Evolutionary conservation across 2,329 filamentous ascomycete species (phyloP).

Genomic region (Aschersonia sp.): DNA sequence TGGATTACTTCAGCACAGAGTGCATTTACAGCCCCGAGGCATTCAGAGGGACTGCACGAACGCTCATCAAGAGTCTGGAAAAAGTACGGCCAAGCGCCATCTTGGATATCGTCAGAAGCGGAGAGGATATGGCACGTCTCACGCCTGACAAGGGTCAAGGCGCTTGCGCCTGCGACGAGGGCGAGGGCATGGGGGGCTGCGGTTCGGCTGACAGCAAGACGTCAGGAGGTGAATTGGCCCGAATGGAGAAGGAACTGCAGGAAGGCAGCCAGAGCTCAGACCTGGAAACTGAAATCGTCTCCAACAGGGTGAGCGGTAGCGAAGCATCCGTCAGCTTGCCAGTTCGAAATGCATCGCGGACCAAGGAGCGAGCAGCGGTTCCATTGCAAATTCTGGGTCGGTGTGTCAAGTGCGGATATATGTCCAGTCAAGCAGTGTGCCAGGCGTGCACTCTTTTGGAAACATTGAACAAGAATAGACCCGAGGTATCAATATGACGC

Average conservation of each 20-base stretch:
- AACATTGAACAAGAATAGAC: conserved; percentile 69
- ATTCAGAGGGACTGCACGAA: conserved; percentile 82
- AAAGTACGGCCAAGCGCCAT: conserved; percentile 88
- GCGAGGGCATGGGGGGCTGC: conserved; percentile 48
- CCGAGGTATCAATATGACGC: conserved; percentile 38
- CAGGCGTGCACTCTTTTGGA: conserved; percentile 88
- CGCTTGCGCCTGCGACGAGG: conserved; percentile 22
- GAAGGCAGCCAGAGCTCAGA: conserved; percentile 7
- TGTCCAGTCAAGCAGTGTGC: conserved; percentile 87
- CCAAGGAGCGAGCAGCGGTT: conserved; percentile 11
- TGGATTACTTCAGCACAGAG: conserved; percentile 97
- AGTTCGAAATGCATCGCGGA: conserved; percentile 13
- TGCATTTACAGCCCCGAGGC: conserved; percentile 98
- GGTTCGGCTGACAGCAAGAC: conserved; percentile 49
- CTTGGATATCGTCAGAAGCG: conserved; percentile 83
- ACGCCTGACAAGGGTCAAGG: conserved; percentile 22
- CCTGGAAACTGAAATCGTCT: conserved; percentile 18
- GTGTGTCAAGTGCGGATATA: conserved; percentile 82
- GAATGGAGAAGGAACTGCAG: conserved; percentile 48
- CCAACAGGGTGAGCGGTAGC: conserved; percentile 7
- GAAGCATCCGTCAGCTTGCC: conserved; percentile 19
- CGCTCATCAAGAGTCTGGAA: conserved; percentile 89
- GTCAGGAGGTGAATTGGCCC: conserved; percentile 64
- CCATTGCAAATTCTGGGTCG: conserved; percentile 64
- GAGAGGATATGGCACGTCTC: conserved; percentile 90